phyloP scores from a whole-genome alignment of 78 protist genomes.

The Dictyostelium discoideum region DNA sequence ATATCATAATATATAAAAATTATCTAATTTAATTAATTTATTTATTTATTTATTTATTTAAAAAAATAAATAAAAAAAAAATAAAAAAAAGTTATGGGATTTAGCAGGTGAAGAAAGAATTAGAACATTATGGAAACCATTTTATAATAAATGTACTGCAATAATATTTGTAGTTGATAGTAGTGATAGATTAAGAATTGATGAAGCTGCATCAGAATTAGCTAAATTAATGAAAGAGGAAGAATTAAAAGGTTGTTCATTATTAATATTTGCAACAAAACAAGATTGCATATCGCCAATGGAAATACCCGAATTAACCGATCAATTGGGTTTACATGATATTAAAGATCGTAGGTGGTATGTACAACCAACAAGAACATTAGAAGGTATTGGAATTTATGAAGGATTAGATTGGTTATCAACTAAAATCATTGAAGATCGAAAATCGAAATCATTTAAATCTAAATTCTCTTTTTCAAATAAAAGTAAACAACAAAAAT shows the following conservation, averaged over 20 bases:
- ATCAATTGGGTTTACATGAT: constrained; percentile 56
- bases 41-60: no score
- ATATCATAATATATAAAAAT: no score
- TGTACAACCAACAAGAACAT: constrained; percentile 55
- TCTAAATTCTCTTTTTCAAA: not conserved
- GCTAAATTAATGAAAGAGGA: constrained; percentile 53
- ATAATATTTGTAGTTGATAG: constrained; percentile 87
- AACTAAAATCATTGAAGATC: constrained; percentile 8
- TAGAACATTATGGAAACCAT: constrained; percentile 68
- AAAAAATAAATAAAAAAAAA: no score
- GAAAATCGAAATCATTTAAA: constrained; percentile 18
- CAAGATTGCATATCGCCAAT: constrained; percentile 67
- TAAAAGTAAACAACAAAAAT: not conserved
- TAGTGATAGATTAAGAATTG: constrained; percentile 73
- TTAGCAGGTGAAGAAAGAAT: constrained; percentile 56
- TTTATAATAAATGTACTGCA: constrained; percentile 58
- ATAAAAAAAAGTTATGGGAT: constrained; percentile 59
- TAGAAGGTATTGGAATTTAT: constrained; percentile 56
- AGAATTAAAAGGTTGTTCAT: constrained; percentile 26
- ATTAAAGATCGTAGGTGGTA: constrained; percentile 80
- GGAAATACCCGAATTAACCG: constrained; percentile 76
- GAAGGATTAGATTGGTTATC: constrained; percentile 79
- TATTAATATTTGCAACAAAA: constrained; percentile 80
- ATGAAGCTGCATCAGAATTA: constrained; percentile 79
- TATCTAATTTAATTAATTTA: no score